A percentile compares a stretch with the other conserved stretches of the same genome.
Evolutionary conservation across 2,329 filamentous ascomycete genomes (phyloP).

Genomic region (Ramularia collo-cygni): DNA sequence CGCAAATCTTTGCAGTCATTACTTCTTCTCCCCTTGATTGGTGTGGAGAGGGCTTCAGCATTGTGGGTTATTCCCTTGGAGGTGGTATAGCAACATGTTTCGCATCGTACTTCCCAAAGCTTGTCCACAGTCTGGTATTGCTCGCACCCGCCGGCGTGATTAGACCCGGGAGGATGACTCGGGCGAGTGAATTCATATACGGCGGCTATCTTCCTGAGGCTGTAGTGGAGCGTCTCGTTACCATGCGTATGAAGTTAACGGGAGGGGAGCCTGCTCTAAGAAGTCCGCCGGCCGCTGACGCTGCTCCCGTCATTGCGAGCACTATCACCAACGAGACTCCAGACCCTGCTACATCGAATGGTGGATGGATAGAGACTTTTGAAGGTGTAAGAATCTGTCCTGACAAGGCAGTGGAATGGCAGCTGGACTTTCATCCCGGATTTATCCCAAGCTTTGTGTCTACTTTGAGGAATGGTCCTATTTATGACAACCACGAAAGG

Average conservation of each 20-base stretch:
- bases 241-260: constrained; percentile 25
- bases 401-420: constrained; percentile 61
- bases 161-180: constrained; percentile 54
- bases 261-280: constrained; percentile 33
- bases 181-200: constrained; percentile 58
- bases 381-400: constrained; percentile 49
- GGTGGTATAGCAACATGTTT: constrained; percentile 68
- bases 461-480: constrained; percentile 62
- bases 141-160: constrained; percentile 76
- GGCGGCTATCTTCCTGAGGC: constrained; percentile 54
- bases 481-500: constrained; percentile 55
- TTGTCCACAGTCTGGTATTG: constrained; percentile 65
- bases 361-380: constrained; percentile 37
- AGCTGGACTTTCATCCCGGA: constrained; percentile 58
- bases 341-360: background rate
- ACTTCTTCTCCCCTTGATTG: constrained; percentile 63
- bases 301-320: background rate
- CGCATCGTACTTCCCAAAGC: constrained; percentile 58
- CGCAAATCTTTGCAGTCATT: constrained; percentile 64
- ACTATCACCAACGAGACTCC: constrained; percentile 1
- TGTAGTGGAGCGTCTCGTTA: constrained; percentile 47
- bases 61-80: constrained; percentile 75
- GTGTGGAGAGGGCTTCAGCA: constrained; percentile 56
- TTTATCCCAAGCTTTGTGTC: constrained; percentile 66
- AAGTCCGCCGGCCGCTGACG: background rate